These are phyloP conservation scores for Zygosaccharomyces bailii DNA, from an alignment of 805 yeast species.

Conservation along the genomic window DNA sequence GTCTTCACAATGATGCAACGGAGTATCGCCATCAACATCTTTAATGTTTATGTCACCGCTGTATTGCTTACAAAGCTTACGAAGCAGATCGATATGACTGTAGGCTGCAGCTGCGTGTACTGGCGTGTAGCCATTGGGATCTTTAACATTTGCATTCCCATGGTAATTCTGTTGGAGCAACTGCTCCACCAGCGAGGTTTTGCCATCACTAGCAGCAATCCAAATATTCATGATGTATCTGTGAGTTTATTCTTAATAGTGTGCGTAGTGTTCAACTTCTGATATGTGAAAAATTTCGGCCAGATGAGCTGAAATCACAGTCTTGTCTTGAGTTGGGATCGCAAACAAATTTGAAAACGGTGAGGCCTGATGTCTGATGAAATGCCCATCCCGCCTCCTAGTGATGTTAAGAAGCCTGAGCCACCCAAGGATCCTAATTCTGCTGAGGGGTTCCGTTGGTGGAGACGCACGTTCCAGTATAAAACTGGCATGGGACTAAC, in stretches of 20 bases:
- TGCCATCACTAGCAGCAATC: slow-evolving; percentile 92
- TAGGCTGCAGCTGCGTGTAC: slow-evolving; percentile 97
- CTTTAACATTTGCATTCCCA: slow-evolving; percentile 67
- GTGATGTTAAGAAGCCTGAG: slow-evolving; percentile 19
- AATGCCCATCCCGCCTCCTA: slow-evolving; percentile 15
- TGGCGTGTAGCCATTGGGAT: slow-evolving; percentile 94
- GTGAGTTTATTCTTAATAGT: neutral
- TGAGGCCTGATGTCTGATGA: slow-evolving; percentile 5
- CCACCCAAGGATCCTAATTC: slow-evolving; percentile 19
- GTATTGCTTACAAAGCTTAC: slow-evolving; percentile 33
- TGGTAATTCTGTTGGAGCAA: slow-evolving; percentile 46
- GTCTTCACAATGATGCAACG: slow-evolving; percentile 86
- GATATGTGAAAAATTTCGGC: slow-evolving; percentile 2
- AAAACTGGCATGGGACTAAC: slow-evolving; percentile 65
- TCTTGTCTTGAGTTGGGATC: neutral
- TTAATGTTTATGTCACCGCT: slow-evolving; percentile 81
- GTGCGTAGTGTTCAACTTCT: neutral
- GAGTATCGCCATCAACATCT: slow-evolving; percentile 92
- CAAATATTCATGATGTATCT: slow-evolving; percentile 61
- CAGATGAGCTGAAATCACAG: neutral
- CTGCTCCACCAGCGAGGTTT: slow-evolving; percentile 53
- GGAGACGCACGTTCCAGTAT: slow-evolving; percentile 70
- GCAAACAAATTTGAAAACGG: neutral
- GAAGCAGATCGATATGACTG: slow-evolving; percentile 68
- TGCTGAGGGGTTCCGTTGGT: slow-evolving; percentile 65